phyloP scores from a whole-genome alignment of 2,329 filamentous ascomycete species.

The Tolypocladium endophyticum region DNA sequence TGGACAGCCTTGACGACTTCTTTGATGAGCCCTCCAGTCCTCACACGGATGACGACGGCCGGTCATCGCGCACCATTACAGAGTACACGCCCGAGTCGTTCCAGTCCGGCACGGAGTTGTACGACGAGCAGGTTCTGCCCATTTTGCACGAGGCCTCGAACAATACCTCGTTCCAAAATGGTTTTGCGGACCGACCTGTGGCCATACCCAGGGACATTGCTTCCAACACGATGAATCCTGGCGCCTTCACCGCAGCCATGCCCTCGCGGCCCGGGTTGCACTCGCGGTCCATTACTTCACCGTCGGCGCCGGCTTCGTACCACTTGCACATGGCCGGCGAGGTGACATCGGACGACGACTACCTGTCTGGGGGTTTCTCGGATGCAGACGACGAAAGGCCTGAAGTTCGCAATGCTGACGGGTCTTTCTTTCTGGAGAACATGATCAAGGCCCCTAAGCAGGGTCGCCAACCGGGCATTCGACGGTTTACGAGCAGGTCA shows the following conservation, averaged over 20 bases:
- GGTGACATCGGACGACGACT: conserved; percentile 67
- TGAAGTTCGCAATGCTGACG: conserved; percentile 26
- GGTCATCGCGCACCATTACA: conserved; percentile 52
- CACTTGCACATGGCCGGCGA: conserved; percentile 44
- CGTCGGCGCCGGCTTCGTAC: conserved; percentile 47
- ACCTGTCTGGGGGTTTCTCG: conserved; percentile 62
- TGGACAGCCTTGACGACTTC: conserved; percentile 73
- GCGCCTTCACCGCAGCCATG: conserved; percentile 38
- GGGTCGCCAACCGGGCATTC: conserved; percentile 36
- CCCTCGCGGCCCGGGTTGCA: conserved; percentile 59
- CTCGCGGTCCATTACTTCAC: conserved; percentile 75
- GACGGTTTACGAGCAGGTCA: conserved; percentile 19
- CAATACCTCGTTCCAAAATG: conserved; percentile 75
- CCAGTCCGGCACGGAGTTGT: conserved; percentile 70
- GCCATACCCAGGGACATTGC: conserved; percentile 49
- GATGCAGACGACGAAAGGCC: conserved; percentile 58
- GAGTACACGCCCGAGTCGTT: conserved; percentile 55
- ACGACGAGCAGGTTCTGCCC: conserved; percentile 86
- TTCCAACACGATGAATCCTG: conserved; percentile 52
- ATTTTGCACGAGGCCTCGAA: conserved; percentile 81
- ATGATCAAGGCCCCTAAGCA: conserved; percentile 51
- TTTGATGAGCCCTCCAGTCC: conserved; percentile 61
- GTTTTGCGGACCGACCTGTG: conserved; percentile 65
- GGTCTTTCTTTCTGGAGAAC: conserved; percentile 47
- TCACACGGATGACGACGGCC: conserved; percentile 45